These are phyloP conservation scores for Lodderomyces metapsilosis DNA, from an alignment of 1,139 yeast species.

Conservation along the genomic window DNA sequence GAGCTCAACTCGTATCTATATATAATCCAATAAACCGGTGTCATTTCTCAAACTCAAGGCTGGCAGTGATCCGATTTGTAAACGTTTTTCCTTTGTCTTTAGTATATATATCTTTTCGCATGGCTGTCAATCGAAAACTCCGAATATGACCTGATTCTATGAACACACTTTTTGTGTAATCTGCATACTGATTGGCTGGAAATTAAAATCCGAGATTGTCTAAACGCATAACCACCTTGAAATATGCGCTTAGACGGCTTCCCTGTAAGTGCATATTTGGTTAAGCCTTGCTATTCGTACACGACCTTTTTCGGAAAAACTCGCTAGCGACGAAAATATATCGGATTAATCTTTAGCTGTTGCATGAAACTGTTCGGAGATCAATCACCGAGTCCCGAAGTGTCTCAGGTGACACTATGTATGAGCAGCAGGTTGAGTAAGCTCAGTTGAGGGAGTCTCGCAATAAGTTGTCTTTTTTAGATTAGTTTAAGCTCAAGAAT, in stretches of 20 bases:
- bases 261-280: conserved; percentile 9
- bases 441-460: too few species aligned
- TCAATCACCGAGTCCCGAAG: not conserved
- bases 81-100: not conserved
- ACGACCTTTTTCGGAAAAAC: conserved; percentile 1
- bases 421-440: too few species aligned
- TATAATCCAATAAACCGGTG: not conserved
- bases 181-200: conserved; percentile 4
- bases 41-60: not conserved
- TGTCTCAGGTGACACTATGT: too few species aligned
- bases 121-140: not conserved
- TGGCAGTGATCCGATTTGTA: not conserved
- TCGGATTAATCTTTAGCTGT: not conserved
- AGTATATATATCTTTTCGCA: not conserved
- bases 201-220: not conserved
- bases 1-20: not conserved
- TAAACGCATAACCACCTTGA: not conserved
- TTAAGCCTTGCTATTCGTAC: not conserved
- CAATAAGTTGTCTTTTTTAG: too few species aligned
- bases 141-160: not conserved
- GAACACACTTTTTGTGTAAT: not conserved
- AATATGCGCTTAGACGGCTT: not conserved
- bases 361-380: not conserved
- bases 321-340: not conserved
- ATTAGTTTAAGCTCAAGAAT: too few species aligned